phyloP scores from a whole-genome alignment of 768 basidiomycete genomes.

The Mrakia blollopis region DNA sequence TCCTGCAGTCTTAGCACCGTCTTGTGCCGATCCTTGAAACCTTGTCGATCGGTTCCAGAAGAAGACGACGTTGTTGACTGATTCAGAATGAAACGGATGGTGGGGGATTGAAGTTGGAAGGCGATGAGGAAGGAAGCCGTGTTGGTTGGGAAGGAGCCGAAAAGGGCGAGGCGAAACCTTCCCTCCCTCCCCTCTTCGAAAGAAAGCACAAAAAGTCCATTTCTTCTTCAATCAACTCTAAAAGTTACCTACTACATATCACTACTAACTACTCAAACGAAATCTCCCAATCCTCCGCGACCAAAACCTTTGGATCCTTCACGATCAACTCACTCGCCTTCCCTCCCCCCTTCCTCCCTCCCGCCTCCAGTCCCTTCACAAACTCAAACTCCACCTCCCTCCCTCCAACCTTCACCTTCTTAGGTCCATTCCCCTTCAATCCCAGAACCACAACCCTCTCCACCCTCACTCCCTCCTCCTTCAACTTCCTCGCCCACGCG shows the following conservation, averaged over 20 bases:
- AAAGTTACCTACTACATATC: not conserved
- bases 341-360: constrained; percentile 57
- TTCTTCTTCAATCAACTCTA: not conserved
- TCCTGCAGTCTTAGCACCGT: too few relatives aligned
- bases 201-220: not conserved
- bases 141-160: too few relatives aligned
- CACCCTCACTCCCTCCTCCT: constrained; percentile 58
- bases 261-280: constrained; percentile 13
- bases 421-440: constrained; percentile 57
- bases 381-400: constrained; percentile 64
- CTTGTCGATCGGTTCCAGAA: too few relatives aligned
- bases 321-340: constrained; percentile 65
- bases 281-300: constrained; percentile 47
- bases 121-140: too few relatives aligned
- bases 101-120: too few relatives aligned
- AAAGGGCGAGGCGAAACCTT: too few relatives aligned
- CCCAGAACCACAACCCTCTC: constrained; percentile 80
- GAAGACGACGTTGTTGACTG: too few relatives aligned
- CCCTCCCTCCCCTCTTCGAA: not conserved
- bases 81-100: too few relatives aligned
- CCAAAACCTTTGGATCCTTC: constrained; percentile 45
- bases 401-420: constrained; percentile 46
- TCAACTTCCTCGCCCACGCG: constrained; percentile 57
- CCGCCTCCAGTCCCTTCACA: constrained; percentile 51
- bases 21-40: too few relatives aligned